These are phyloP conservation scores for Rugonectria rugulosa DNA, from an alignment of 2,329 filamentous ascomycete genomes.

Conservation along the genomic window DNA sequence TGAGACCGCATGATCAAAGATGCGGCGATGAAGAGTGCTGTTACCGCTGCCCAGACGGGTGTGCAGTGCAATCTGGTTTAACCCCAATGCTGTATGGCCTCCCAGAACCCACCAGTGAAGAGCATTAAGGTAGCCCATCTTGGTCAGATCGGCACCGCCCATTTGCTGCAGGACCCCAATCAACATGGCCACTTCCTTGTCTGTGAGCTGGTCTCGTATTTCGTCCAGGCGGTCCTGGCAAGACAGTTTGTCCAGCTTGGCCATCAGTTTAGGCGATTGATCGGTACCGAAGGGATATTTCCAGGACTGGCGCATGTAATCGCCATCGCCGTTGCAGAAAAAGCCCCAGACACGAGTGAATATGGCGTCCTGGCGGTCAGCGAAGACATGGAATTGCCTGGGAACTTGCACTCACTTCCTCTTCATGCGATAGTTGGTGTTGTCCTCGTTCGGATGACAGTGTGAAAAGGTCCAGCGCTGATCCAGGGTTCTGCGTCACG, in stretches of 20 bases:
- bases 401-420: slow-evolving; percentile 17
- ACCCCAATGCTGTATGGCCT: slow-evolving; percentile 1
- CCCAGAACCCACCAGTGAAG: slow-evolving; percentile 18
- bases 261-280: slow-evolving; percentile 32
- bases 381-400: too few species aligned
- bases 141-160: slow-evolving; percentile 2
- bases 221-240: slow-evolving; percentile 38
- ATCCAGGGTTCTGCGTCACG: slow-evolving; percentile 16
- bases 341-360: slow-evolving; percentile 3
- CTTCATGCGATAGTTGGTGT: slow-evolving; percentile 6
- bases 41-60: slow-evolving; percentile 13
- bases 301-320: slow-evolving; percentile 9
- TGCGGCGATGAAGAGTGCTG: slow-evolving; percentile 13
- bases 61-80: slow-evolving; percentile 17
- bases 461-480: slow-evolving; percentile 13
- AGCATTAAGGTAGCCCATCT: slow-evolving; percentile 6
- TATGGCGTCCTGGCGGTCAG: too few species aligned
- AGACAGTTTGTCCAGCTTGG: slow-evolving; percentile 36
- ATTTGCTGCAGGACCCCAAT: slow-evolving; percentile 6
- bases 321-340: slow-evolving; percentile 32
- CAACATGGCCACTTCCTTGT: slow-evolving; percentile 14
- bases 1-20: slow-evolving; percentile 9
- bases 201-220: slow-evolving; percentile 38
- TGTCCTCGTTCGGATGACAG: neutral
- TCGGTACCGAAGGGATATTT: slow-evolving; percentile 24